A percentile compares a stretch with the other conserved stretches of the same genome.
phyloP scores from a whole-genome alignment of 305 asterid genomes.

The Fraxinus sp. region DNA sequence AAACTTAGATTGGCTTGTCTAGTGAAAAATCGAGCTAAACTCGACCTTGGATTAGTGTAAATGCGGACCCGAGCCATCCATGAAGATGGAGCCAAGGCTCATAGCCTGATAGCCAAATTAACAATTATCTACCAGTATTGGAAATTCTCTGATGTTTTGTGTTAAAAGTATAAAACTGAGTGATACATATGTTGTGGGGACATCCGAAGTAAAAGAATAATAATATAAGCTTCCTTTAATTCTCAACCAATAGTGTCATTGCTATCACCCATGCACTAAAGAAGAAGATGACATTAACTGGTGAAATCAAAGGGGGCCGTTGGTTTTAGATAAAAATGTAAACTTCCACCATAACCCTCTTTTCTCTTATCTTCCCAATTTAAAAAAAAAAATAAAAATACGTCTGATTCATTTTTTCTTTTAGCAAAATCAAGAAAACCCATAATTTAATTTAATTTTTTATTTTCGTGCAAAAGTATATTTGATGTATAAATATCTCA shows the following conservation, averaged over 20 bases:
- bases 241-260: conserved; percentile 33
- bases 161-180: too few relatives aligned
- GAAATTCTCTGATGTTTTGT: too few relatives aligned
- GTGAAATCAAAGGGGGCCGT: not conserved
- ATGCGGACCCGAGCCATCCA: too few relatives aligned
- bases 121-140: too few relatives aligned
- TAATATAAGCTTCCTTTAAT: not conserved
- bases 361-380: not conserved
- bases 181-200: too few relatives aligned
- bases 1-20: too few relatives aligned
- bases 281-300: not conserved
- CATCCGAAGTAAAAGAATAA: not conserved
- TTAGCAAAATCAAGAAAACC: conserved; percentile 27
- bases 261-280: not conserved
- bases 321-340: not conserved
- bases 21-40: too few relatives aligned
- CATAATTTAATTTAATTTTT: conserved; percentile 24
- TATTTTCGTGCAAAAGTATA: conserved; percentile 13
- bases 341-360: not conserved
- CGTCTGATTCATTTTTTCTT: not conserved
- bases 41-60: too few relatives aligned
- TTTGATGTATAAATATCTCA: conserved; percentile 9
- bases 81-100: too few relatives aligned
- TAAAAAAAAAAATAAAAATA: not conserved
- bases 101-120: too few relatives aligned